phyloP scores from a whole-genome alignment of 2,329 filamentous ascomycete genomes.

The Aureobasidium subglaciale region DNA sequence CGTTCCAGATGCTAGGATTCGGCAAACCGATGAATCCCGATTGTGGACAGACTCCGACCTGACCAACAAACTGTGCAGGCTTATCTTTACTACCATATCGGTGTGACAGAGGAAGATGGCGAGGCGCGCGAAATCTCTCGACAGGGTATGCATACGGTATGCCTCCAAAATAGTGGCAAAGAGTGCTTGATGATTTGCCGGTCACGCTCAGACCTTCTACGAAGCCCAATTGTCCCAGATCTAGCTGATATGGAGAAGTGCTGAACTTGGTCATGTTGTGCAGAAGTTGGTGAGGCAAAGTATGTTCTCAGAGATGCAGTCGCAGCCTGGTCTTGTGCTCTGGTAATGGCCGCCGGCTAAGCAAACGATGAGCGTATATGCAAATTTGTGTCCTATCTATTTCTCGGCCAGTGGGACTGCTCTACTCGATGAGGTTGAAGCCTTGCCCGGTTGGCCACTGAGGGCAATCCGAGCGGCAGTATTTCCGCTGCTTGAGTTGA shows the following conservation, averaged over 20 bases:
- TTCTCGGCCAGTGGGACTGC: background rate
- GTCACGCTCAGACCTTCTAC: constrained; percentile 44
- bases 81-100: constrained; percentile 44
- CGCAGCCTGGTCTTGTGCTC: too few species aligned
- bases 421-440: background rate
- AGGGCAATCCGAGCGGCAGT: background rate
- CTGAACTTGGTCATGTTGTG: constrained; percentile 15
- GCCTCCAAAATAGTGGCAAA: constrained; percentile 49
- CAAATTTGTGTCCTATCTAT: background rate
- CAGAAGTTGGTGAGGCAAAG: background rate
- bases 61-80: constrained; percentile 40
- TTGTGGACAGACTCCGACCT: constrained; percentile 45
- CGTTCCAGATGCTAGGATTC: constrained; percentile 32
- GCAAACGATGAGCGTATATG: too few species aligned
- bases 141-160: constrained; percentile 51
- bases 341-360: too few species aligned
- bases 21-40: constrained; percentile 25
- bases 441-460: background rate
- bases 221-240: constrained; percentile 40
- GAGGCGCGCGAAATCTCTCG: constrained; percentile 42
- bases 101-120: constrained; percentile 41
- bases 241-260: constrained; percentile 25
- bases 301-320: background rate
- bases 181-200: constrained; percentile 20
- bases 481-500: too few species aligned